Evolutionary conservation across 306 rosid species (phyloP), one percentile per base, ranked within the genome.

Genomic region (Cucurbita argyrosperma): DNA sequence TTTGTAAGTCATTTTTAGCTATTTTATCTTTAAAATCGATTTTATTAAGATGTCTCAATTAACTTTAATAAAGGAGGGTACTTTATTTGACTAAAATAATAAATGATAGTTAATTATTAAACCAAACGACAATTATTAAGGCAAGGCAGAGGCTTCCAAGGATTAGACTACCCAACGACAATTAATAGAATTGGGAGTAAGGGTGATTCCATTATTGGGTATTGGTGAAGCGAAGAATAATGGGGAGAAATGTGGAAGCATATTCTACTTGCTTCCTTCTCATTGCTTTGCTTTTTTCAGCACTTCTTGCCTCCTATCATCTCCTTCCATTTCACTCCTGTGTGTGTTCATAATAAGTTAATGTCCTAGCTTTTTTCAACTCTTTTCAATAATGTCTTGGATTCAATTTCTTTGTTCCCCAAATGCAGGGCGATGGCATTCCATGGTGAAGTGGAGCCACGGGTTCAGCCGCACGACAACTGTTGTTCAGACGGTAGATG

Each of bases 351-450:
- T 18, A 40, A 0, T 39, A 5, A 39, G 8, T 40, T 5, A 40
- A 5, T 6, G 6, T 40, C 8, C 8, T 39, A 4, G 8, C 10
- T 43, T 43, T 43, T 42, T 42, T 42, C 8, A 42, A 42, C 8
- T 42, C 12, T 14, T 12, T 49, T 11, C 5, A 12, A 11, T 49
- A 49, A 4, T 49, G 52, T 12, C 52, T 49, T 30, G 35, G 35
- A 49, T 49, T 49, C 4, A 11, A 49, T 49, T 12, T 50, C 23
- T 45, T 51, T 40, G 18, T 3, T 63, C 10, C 5, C 3, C 52
- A 47, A 26, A 47, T 65, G 60, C 57, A 82, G 82, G 82, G 80
- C 76, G 26, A 79, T 40, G 56, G 40, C 11, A 49, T 30, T 14
- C 55, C 8, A 61, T 55, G 38, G 40, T 57, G 7, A 38, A 49